Base-by-base conservation (phyloP, 345 rosid species). In the Populus tremula region DNA sequence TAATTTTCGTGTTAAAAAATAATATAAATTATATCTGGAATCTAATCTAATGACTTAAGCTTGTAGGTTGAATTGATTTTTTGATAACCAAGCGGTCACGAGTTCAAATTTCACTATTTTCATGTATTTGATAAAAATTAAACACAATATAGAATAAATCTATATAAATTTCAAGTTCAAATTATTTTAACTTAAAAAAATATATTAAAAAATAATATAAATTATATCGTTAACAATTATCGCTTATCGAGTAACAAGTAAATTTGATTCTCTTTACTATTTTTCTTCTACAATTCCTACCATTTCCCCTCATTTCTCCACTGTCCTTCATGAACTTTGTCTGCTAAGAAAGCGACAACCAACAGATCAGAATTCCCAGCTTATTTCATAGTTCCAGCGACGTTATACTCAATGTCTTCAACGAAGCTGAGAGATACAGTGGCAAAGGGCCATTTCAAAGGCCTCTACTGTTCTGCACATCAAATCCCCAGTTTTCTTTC, bases 171-270 rank as follows among this genome's bases (percentile, higher is more conserved):
- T 0, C 0, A 33, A 33, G 4, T 2, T 4, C 0, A 4, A 33
- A 33, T 4, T 4, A 4, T 0, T 4, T 33, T 33, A 0, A 33
- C 4, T 33, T 33, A 4, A 33, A 0, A 33, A 4, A 0, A 33
- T 33, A 33, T 33, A 4, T 0, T 33, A 4, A 0, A 33, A 0
- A 33, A 33, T 33, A 33, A 33, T 33, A 33, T 33, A 33, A 33
- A 33, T 33, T 33, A 33, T 33, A 33, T 33, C 0, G 18, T 18
- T 53, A 53, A 53, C n/a, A 53, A 53, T n/a, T n/a, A n/a, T 53
- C 20, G 3, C 5, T 53, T 53, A 18, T 53, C 20, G 20, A 53
- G 59, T 2, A 33, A 53, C 2, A 20, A 20, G 20, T 53, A 53
- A 53, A 17, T 20, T 53, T 53, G 59, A 21, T 17, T 2, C 59